phyloP scores from a whole-genome alignment of 306 rosid genomes.

The Lagenaria siceraria region DNA sequence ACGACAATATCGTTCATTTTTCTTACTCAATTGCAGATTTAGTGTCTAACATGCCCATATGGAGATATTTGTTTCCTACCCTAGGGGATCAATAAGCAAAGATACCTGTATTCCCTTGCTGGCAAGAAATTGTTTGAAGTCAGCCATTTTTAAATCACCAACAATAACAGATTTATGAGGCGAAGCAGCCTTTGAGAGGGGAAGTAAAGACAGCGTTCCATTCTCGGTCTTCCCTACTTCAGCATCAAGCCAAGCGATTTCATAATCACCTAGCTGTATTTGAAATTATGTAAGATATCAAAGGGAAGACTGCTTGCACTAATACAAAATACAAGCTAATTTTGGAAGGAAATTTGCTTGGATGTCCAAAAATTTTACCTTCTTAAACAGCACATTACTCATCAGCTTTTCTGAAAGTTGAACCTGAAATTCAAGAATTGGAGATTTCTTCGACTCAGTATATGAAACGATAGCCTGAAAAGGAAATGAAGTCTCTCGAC shows the following conservation, averaged over 20 bases:
- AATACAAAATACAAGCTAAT: not conserved
- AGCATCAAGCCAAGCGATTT: slow-evolving; percentile 89
- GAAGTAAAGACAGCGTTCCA: slow-evolving; percentile 47
- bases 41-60: not conserved
- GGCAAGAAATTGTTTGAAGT: slow-evolving; percentile 88
- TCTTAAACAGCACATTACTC: slow-evolving; percentile 83
- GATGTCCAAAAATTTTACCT: slow-evolving; percentile 32
- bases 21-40: not conserved
- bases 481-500: slow-evolving; percentile 3
- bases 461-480: not conserved
- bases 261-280: slow-evolving; percentile 73
- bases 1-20: not conserved
- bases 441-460: slow-evolving; percentile 10
- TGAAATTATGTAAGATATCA: not conserved
- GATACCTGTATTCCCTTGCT: slow-evolving; percentile 80
- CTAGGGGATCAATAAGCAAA: not conserved
- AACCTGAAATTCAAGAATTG: slow-evolving; percentile 40
- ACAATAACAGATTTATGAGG: slow-evolving; percentile 85
- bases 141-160: slow-evolving; percentile 85
- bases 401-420: slow-evolving; percentile 88
- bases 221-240: slow-evolving; percentile 67
- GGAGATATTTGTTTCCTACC: not conserved
- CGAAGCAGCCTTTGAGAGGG: slow-evolving; percentile 46
- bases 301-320: not conserved
- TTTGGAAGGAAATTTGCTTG: not conserved